Evolutionary conservation across 2,329 filamentous ascomycete species (phyloP).

Genomic region (Cytospora chrysosperma): DNA sequence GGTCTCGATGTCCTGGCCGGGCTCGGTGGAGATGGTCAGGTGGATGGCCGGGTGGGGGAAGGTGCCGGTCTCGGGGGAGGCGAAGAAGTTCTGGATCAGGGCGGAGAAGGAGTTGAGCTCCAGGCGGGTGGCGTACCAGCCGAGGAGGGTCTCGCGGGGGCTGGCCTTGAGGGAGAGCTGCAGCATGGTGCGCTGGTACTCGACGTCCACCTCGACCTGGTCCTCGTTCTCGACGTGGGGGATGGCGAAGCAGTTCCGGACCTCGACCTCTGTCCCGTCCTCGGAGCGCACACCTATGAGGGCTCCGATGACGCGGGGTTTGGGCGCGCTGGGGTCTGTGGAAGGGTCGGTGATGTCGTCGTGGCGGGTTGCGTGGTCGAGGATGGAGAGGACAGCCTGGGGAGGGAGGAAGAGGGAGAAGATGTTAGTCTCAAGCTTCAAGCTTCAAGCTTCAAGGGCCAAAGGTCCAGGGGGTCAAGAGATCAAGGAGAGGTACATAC

Average conservation of each 20-base stretch:
- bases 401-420: neutral
- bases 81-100: constrained; percentile 99
- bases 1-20: constrained; percentile 84
- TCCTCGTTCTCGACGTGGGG: constrained; percentile 98
- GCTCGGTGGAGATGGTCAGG: constrained; percentile 87
- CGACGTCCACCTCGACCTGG: constrained; percentile 98
- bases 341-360: constrained; percentile 49
- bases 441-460: too few relatives aligned
- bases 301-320: constrained; percentile 87
- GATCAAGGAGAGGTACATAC: constrained; percentile 48
- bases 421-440: too few relatives aligned
- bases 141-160: constrained; percentile 89
- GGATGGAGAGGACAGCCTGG: constrained; percentile 70
- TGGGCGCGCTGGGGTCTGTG: constrained; percentile 67
- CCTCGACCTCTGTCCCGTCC: constrained; percentile 95
- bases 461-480: too few relatives aligned
- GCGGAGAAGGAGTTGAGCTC: constrained; percentile 98
- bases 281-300: constrained; percentile 90
- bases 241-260: constrained; percentile 95
- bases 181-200: constrained; percentile 99
- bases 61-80: constrained; percentile 92
- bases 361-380: constrained; percentile 92
- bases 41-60: constrained; percentile 97
- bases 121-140: constrained; percentile 97
- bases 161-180: constrained; percentile 90